Conservation (phyloP, 306 rosid genomes). For the Sophora flavescens region DNA sequence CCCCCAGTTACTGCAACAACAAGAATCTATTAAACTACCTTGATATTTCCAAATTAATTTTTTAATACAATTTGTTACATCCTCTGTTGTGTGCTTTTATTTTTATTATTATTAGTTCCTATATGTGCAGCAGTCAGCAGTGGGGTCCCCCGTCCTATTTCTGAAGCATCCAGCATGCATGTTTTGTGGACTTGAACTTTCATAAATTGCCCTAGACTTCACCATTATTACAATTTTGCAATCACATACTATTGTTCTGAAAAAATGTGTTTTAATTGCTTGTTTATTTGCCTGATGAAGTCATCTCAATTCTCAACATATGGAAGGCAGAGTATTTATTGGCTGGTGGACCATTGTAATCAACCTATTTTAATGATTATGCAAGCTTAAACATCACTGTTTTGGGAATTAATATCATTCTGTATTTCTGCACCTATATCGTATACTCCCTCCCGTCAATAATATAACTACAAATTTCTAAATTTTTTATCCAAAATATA, state of each 20-base stretch:
- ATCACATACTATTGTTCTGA: not conserved
- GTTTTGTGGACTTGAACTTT: slow-evolving; percentile 35
- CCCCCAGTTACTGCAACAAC: slow-evolving; percentile 29
- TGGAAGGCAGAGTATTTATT: not conserved
- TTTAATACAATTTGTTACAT: slow-evolving; percentile 37
- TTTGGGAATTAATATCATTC: slow-evolving; percentile 42
- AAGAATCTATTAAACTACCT: slow-evolving; percentile 52
- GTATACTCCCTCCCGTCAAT: no score
- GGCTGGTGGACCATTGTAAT: slow-evolving; percentile 52
- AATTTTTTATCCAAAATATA: no score
- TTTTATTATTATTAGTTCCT: slow-evolving; percentile 7
- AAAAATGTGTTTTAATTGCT: no score
- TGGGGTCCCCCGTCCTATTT: slow-evolving; percentile 47
- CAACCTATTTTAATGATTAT: slow-evolving; percentile 33
- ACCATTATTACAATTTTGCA: slow-evolving; percentile 32
- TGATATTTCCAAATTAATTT: slow-evolving; percentile 55
- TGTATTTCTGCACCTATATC: not conserved
- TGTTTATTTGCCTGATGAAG: not conserved
- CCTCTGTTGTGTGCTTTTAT: not conserved
- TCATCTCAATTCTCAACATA: not conserved
- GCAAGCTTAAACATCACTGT: slow-evolving; percentile 28
- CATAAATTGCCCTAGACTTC: slow-evolving; percentile 30
- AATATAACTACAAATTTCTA: no score
- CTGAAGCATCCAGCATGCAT: slow-evolving; percentile 45
- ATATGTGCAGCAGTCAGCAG: slow-evolving; percentile 40